Evolutionary conservation across 2,329 filamentous ascomycete species (phyloP), one percentile per base, ranked within the genome.

Genomic region (Fusarium tupiense): DNA sequence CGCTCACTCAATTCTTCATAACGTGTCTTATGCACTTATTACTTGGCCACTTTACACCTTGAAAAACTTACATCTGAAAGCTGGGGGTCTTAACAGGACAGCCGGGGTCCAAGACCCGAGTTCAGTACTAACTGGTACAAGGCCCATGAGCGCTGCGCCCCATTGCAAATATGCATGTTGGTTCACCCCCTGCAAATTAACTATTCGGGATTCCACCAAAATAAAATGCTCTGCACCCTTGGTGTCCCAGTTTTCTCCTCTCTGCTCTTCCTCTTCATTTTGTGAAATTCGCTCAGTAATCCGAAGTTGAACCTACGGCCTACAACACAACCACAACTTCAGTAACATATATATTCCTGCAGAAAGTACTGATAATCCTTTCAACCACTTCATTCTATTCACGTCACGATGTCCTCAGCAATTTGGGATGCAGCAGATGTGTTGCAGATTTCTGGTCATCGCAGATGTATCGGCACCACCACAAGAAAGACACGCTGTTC

Each of bases 381-480:
- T 24, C 20, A 20, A 40, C 6, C 8, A 31, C 26, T 38, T 8
- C 7, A 24, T 17, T 5, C 7, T 22, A 6, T 11, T 5, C 8
- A 4, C 24, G 6, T 19, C 20, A 29, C 4, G 8, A 67, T 69
- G 63, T 22, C 43, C 14, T 59, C 46, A 9, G 17, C 11, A 14
- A 8, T 57, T 10, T 69, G 66, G 66, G 49, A 67, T 46, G 38
- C 66, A 37, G 63, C 19, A 20, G 22, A 57, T n/a, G 33, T 69
- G 24, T 26, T 69, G 1, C 66, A 67, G 17, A 22, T 69, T 22
- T n/a, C 3, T 4, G 4, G 3, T 5, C 26, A 49, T 17, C 26
- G 10, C 5, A 61, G 13, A 20, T 69, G 66, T 12, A 29, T 69
- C 14, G 66, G 54, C 1, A 65, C 22, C 16, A 53, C 61, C 5